Conservation (phyloP, 1,139 yeast species). For the Taiozyma onychis region DNA sequence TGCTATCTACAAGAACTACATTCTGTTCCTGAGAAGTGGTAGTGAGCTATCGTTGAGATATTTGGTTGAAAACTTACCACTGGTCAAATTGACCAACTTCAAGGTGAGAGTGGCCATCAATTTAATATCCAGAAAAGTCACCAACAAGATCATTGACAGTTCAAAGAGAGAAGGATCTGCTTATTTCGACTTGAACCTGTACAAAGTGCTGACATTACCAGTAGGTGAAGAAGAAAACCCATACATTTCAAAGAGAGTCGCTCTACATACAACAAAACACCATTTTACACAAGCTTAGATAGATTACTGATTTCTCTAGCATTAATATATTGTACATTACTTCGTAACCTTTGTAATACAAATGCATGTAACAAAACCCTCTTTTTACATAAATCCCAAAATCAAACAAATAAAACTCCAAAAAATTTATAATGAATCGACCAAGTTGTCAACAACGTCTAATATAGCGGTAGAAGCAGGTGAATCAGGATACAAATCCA, state of each 20-base stretch:
- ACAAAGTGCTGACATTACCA: constrained; percentile 32
- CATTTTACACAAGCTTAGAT: neutral
- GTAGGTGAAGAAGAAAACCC: constrained; percentile 34
- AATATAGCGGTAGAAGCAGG: constrained; percentile 89
- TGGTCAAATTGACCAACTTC: constrained; percentile 30
- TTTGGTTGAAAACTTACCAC: constrained; percentile 42
- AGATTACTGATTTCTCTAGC: neutral
- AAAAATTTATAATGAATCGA: constrained; percentile 23
- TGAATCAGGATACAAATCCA: constrained; percentile 81
- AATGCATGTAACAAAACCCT: neutral
- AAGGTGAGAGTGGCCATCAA: constrained; percentile 42
- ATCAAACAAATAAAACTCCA: neutral
- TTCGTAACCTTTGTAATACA: neutral
- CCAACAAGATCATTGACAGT: constrained; percentile 33
- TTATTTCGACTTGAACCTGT: constrained; percentile 15
- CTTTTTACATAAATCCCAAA: neutral
- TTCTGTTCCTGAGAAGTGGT: constrained; percentile 22
- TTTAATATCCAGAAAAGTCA: constrained; percentile 45
- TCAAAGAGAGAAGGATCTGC: constrained; percentile 12
- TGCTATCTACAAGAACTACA: constrained; percentile 47
- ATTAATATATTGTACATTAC: neutral
- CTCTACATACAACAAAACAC: neutral
- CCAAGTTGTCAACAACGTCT: constrained; percentile 61
- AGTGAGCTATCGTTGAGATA: constrained; percentile 27
- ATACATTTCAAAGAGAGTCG: constrained; percentile 28